Conservation (phyloP, 345 rosid species). For the Salix caprea region DNA sequence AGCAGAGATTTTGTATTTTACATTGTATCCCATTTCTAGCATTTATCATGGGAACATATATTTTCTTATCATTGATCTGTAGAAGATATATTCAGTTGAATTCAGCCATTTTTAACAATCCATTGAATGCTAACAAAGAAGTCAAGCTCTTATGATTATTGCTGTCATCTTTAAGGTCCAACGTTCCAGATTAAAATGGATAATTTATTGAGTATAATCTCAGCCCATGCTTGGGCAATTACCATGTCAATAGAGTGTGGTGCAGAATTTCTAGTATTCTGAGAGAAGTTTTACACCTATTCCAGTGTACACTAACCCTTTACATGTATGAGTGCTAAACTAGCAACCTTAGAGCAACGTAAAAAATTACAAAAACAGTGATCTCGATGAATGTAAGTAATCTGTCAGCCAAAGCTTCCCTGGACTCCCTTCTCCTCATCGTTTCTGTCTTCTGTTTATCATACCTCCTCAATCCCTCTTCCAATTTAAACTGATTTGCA, state of each 20-base stretch:
- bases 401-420: conserved; percentile 20
- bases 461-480: conserved; percentile 10
- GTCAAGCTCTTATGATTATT: neutral
- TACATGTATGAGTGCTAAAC: neutral
- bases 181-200: neutral
- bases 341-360: neutral
- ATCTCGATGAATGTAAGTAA: conserved; percentile 19
- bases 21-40: neutral
- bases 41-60: neutral
- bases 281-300: neutral
- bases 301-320: neutral
- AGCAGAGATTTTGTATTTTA: neutral
- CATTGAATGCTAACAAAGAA: neutral
- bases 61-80: neutral
- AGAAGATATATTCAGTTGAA: neutral
- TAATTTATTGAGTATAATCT: neutral
- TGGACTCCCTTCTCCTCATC: conserved; percentile 3
- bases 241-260: neutral
- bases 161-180: neutral
- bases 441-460: conserved; percentile 21
- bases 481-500: conserved; percentile 9
- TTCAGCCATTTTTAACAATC: neutral
- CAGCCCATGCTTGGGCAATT: neutral
- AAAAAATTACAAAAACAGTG: conserved; percentile 4
- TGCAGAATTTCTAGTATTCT: neutral